Evolutionary conservation across 2,329 filamentous ascomycete genomes (phyloP).

Genomic region (Knoxdaviesia proteae): DNA sequence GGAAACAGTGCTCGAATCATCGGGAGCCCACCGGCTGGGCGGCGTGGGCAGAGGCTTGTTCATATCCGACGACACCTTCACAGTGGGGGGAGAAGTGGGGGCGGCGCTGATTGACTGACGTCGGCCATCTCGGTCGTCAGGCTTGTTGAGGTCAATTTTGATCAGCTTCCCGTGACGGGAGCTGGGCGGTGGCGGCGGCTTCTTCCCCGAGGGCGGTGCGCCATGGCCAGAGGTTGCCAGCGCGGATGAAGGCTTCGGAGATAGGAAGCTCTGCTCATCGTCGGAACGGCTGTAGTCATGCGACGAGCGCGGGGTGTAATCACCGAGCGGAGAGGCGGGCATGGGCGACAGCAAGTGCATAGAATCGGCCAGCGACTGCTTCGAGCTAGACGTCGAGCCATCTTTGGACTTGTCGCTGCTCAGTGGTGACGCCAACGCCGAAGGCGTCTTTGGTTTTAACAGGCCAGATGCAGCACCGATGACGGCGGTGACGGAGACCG

Average conservation of each 20-base stretch:
- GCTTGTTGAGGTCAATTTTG: slow-evolving; percentile 23
- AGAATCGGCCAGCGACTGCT: neutral
- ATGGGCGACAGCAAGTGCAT: neutral
- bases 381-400: neutral
- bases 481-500: neutral
- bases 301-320: neutral
- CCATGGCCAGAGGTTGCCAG: slow-evolving; percentile 6
- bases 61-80: slow-evolving; percentile 19
- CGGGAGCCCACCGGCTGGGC: slow-evolving; percentile 22
- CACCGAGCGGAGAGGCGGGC: neutral
- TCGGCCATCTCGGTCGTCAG: slow-evolving; percentile 11
- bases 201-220: slow-evolving; percentile 25
- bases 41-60: slow-evolving; percentile 42
- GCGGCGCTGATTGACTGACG: neutral
- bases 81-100: neutral
- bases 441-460: neutral
- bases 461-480: neutral
- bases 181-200: slow-evolving; percentile 50
- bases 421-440: neutral
- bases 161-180: slow-evolving; percentile 64
- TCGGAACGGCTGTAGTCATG: neutral
- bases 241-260: slow-evolving; percentile 8
- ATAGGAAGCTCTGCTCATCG: neutral
- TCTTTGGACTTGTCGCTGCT: neutral
- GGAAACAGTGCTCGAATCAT: slow-evolving; percentile 31